A percentile compares a stretch with the other conserved stretches of the same genome.
Evolutionary conservation across 768 basidiomycete genomes (phyloP).

Genomic region (Boletus tylopilopsis): DNA sequence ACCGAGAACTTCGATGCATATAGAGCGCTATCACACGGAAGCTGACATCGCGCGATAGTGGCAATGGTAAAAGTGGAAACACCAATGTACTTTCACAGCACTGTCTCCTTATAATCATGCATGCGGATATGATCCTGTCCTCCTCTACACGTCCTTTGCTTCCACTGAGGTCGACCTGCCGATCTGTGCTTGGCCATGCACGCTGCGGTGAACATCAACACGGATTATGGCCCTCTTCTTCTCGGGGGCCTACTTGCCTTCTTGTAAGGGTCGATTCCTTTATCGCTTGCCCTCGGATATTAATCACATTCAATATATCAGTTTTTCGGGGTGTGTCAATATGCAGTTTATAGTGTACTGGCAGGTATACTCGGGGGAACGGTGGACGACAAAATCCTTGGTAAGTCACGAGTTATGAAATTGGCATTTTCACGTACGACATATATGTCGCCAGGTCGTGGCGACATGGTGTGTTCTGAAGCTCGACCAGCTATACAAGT

Average conservation of each 20-base stretch:
- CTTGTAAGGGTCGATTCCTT: slow-evolving; percentile 2
- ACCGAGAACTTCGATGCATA: no score
- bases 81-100: background rate
- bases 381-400: slow-evolving; percentile 15
- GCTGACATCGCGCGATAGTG: background rate
- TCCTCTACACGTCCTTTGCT: background rate
- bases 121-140: background rate
- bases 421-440: no score
- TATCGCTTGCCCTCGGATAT: background rate
- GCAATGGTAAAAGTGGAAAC: background rate
- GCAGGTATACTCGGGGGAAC: slow-evolving; percentile 14
- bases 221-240: slow-evolving; percentile 18
- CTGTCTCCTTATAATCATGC: slow-evolving; percentile 3
- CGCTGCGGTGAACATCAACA: background rate
- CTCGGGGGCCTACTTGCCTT: slow-evolving; percentile 24
- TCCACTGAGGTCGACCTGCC: background rate
- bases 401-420: slow-evolving; percentile 6
- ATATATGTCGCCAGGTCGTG: slow-evolving; percentile 11
- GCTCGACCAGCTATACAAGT: background rate
- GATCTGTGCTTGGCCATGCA: slow-evolving; percentile 2
- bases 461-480: slow-evolving; percentile 15
- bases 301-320: slow-evolving; percentile 1
- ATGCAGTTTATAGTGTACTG: slow-evolving; percentile 27
- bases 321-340: slow-evolving; percentile 25
- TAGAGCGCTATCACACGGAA: background rate